A percentile compares a stretch with the other conserved stretches of the same genome.
Conservation (phyloP, 169 alveolate genomes). For the Cytauxzoon felis region DNA sequence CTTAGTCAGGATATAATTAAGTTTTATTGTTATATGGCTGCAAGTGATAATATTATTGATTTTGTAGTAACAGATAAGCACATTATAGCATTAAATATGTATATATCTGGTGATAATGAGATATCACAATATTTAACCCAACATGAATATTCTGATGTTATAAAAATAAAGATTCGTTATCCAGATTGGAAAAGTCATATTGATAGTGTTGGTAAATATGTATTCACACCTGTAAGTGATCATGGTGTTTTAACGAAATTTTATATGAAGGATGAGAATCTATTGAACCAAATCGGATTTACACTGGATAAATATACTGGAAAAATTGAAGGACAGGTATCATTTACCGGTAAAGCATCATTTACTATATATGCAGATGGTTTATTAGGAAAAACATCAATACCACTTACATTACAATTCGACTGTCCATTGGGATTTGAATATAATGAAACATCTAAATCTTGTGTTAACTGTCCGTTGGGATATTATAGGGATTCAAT, state of each 20-base stretch:
- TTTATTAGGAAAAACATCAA: not conserved
- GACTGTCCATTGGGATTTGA: constrained; percentile 21
- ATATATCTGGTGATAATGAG: constrained; percentile 10
- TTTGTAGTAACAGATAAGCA: constrained; percentile 1
- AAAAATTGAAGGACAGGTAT: constrained; percentile 16
- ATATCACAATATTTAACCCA: constrained; percentile 33
- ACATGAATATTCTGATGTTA: constrained; percentile 5
- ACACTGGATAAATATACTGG: constrained; percentile 19
- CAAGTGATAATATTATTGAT: constrained; percentile 20
- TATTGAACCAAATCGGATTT: constrained; percentile 12
- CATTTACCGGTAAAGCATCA: not conserved
- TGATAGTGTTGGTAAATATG: constrained; percentile 3
- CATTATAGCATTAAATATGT: constrained; percentile 7
- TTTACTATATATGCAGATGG: constrained; percentile 4
- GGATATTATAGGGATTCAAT: constrained; percentile 21
- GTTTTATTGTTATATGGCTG: constrained; percentile 3
- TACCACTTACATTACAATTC: not conserved
- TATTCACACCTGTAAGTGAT: constrained; percentile 7
- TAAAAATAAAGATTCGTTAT: not conserved
- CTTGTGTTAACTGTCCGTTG: constrained; percentile 22
- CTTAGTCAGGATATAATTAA: not conserved
- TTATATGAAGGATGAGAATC: not conserved
- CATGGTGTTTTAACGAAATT: not conserved
- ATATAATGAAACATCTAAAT: not conserved
- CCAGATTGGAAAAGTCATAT: constrained; percentile 1